A percentile compares a stretch with the other conserved stretches of the same genome.
Conservation (phyloP, 108 stramenopile species). For the Skeletonema menzelii region DNA sequence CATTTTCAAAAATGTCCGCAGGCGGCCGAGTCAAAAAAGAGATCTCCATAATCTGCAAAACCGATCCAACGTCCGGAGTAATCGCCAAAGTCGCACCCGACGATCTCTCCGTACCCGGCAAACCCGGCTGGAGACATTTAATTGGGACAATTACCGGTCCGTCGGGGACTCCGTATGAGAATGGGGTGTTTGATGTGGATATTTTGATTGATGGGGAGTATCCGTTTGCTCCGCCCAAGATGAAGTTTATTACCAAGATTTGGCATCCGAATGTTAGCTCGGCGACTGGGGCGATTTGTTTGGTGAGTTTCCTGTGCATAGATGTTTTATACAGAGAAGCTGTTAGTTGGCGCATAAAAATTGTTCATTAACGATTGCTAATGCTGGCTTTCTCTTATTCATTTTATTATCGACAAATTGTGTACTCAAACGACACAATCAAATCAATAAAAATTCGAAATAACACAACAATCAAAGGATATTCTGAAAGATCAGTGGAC, state of each 20-base stretch:
- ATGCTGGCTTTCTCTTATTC: background rate
- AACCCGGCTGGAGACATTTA: constrained; percentile 53
- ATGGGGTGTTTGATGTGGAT: constrained; percentile 78
- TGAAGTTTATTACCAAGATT: constrained; percentile 94
- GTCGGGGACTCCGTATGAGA: constrained; percentile 78
- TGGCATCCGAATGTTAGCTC: constrained; percentile 98
- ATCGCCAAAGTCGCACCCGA: constrained; percentile 19
- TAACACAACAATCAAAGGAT: constrained; percentile 57
- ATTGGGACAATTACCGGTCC: constrained; percentile 74
- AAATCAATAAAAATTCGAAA: background rate
- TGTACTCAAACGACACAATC: background rate
- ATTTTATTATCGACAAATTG: background rate
- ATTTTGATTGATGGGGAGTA: constrained; percentile 83
- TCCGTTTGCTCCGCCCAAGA: constrained; percentile 95
- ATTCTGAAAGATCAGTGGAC: constrained; percentile 98
- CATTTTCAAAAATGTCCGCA: constrained; percentile 8
- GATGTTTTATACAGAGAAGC: too few species aligned
- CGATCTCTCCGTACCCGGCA: constrained; percentile 12
- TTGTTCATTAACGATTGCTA: background rate
- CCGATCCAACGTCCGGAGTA: constrained; percentile 21
- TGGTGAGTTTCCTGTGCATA: constrained; percentile 54
- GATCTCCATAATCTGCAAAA: constrained; percentile 22
- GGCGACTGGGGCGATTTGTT: constrained; percentile 96
- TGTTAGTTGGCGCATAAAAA: too few species aligned
- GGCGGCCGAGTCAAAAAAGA: constrained; percentile 40